Evolutionary conservation across 1,284 basidiomycete species (phyloP).

Genomic region (Caloboletus inedulis): DNA sequence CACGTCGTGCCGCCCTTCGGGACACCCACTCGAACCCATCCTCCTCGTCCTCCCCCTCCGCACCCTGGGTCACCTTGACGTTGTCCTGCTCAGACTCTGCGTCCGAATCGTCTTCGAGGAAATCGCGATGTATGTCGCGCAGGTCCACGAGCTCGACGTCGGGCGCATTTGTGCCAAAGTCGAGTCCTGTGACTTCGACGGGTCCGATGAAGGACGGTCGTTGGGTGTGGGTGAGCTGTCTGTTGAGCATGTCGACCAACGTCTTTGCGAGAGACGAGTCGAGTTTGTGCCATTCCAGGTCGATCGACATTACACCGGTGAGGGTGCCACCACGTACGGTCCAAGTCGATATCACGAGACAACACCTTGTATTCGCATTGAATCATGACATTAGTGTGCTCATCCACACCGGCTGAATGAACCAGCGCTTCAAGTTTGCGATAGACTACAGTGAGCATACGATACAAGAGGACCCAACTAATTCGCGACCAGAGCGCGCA

Average conservation of each 20-base stretch:
- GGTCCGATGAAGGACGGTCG: slow-evolving; percentile 94
- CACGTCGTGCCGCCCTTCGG: slow-evolving; percentile 51
- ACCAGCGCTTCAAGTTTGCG: neutral
- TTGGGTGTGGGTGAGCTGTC: slow-evolving; percentile 64
- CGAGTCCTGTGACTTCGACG: slow-evolving; percentile 79
- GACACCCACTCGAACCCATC: slow-evolving; percentile 80
- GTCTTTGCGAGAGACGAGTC: slow-evolving; percentile 68
- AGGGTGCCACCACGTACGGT: no score
- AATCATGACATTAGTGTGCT: neutral
- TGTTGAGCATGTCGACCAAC: slow-evolving; percentile 79
- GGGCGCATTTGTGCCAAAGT: slow-evolving; percentile 82
- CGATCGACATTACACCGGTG: slow-evolving; percentile 57
- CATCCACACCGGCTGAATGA: neutral
- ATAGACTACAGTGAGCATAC: slow-evolving; percentile 1
- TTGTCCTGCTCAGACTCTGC: slow-evolving; percentile 38
- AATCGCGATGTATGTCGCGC: slow-evolving; percentile 92
- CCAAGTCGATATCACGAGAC: neutral
- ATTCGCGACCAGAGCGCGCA: slow-evolving; percentile 26
- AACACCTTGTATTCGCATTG: neutral
- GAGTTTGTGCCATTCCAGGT: slow-evolving; percentile 74
- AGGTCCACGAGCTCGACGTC: slow-evolving; percentile 90
- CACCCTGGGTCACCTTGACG: slow-evolving; percentile 53
- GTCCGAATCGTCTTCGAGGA: slow-evolving; percentile 65
- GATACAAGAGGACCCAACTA: slow-evolving; percentile 8
- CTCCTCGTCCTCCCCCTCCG: slow-evolving; percentile 46